Evolutionary conservation across 2,329 filamentous ascomycete species (phyloP), one percentile per base, ranked within the genome.

Genomic region (Teratosphaeria destructans): DNA sequence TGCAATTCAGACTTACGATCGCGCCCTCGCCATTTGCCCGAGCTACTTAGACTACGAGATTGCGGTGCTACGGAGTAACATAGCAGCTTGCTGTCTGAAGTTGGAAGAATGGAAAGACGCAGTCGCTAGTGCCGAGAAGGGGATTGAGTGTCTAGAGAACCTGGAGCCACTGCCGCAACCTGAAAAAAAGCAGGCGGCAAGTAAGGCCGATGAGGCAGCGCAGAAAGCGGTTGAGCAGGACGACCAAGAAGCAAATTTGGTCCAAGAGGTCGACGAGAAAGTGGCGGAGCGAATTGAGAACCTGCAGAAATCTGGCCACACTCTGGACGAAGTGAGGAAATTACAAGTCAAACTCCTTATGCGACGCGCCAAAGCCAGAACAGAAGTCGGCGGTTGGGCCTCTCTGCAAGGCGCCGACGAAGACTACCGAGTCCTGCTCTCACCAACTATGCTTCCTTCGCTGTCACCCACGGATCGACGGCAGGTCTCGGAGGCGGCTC

Each of bases 51-150:
- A 93, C 71, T 96, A 90, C 75, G 90, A 96, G 66, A 80, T 93
- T 63, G 90, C 92, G 29, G 89, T 97, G 10, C 79, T 97, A 5
- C 85, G 87, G 61, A 91, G 88, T 71, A 97, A 97, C 76, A 87
- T 96, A 65, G 83, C 93, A 1, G 93, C 92, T 10, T 96, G 91
- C 71, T 85, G 96, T 67, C 73, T 97, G 58, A 95, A 95, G 72
- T 78, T 95, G 3, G 80, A 85, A 62, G 86, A 93, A 62, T 96
- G 91, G 89, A 90, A 92, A 65, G 85, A 89, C 34, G 89, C 90
- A 10, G 81, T 91, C 52, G 85, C 86, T 55, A 81, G 83, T 10
- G 91, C 92, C 0, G 88, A 85, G 0, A 79, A 82, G 11, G 86
- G 90, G 1, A 71, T 97, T 0, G 86, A 92, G 11, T 80, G 82